These are phyloP conservation scores for Zangia roseola DNA, from an alignment of 768 basidiomycete genomes.

Conservation along the genomic window DNA sequence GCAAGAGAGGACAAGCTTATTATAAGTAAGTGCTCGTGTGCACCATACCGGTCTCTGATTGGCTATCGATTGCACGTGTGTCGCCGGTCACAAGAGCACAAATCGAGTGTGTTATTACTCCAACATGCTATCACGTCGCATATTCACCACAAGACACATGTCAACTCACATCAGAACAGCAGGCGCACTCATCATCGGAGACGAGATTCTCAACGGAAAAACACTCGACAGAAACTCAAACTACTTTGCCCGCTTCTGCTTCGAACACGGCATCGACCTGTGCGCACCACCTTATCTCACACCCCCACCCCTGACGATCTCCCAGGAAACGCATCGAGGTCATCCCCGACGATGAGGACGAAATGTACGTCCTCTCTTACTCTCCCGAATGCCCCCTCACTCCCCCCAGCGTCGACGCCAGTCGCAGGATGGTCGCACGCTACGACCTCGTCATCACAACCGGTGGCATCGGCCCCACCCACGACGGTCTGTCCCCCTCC, in stretches of 20 bases:
- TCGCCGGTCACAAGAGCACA: conserved; percentile 9
- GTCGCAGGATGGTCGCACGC: conserved; percentile 69
- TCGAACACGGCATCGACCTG: conserved; percentile 83
- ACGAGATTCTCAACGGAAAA: conserved; percentile 93
- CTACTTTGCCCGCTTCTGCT: conserved; percentile 85
- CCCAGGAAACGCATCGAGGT: conserved; percentile 85
- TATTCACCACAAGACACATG: no score
- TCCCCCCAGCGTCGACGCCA: conserved; percentile 71
- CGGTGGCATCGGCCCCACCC: conserved; percentile 90
- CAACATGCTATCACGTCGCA: no score
- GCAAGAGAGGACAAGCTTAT: conserved; percentile 6
- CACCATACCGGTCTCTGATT: conserved; percentile 27
- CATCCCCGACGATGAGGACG: conserved; percentile 84
- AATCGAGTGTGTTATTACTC: no score
- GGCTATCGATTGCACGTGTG: conserved; percentile 23
- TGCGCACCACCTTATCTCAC: conserved; percentile 30
- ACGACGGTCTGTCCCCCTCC: conserved; percentile 60
- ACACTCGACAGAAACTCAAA: conserved; percentile 82
- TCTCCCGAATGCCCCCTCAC: not conserved
- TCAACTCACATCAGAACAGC: conserved; percentile 59
- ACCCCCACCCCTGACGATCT: not conserved
- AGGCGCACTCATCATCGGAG: conserved; percentile 75
- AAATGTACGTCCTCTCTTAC: conserved; percentile 51
- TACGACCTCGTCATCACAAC: conserved; percentile 92
- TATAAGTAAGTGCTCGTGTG: conserved; percentile 1